phyloP scores from a whole-genome alignment of 257 asterid genomes.

The Echites panduratus region DNA sequence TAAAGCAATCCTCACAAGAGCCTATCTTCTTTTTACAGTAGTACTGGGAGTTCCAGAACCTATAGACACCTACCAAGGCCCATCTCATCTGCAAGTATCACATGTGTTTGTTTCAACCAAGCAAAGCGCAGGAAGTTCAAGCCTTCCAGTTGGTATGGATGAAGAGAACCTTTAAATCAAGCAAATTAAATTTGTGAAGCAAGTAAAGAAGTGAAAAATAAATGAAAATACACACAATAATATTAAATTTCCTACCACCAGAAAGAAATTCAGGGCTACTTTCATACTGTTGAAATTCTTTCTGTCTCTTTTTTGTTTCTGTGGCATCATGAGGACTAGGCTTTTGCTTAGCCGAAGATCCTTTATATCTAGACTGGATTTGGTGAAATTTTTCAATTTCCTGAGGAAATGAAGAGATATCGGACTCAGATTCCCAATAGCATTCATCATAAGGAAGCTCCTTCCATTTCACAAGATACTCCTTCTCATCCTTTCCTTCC shows the following conservation, averaged over 20 bases:
- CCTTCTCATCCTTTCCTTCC: slow-evolving; percentile 64
- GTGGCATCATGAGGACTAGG: slow-evolving; percentile 40
- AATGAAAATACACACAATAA: neutral
- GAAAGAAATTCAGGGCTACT: slow-evolving; percentile 83
- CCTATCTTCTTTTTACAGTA: neutral
- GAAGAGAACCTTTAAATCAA: slow-evolving; percentile 64
- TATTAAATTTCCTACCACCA: slow-evolving; percentile 53
- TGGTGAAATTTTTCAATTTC: slow-evolving; percentile 70
- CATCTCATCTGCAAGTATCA: slow-evolving; percentile 99
- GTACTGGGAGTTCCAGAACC: slow-evolving; percentile 13
- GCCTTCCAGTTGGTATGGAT: slow-evolving; percentile 99
- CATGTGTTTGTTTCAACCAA: slow-evolving; percentile 97
- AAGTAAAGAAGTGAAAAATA: neutral
- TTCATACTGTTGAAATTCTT: slow-evolving; percentile 87
- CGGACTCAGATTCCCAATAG: slow-evolving; percentile 86
- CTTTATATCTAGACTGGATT: slow-evolving; percentile 54
- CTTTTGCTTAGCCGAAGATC: slow-evolving; percentile 52
- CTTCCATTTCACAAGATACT: slow-evolving; percentile 96
- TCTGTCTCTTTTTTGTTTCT: slow-evolving; percentile 64
- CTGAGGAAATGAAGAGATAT: slow-evolving; percentile 62
- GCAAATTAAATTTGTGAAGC: slow-evolving; percentile 9
- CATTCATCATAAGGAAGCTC: slow-evolving; percentile 96
- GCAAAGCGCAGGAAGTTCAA: slow-evolving; percentile 94
- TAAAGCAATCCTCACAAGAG: neutral
- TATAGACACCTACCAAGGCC: slow-evolving; percentile 74